Conservation (phyloP, 345 rosid genomes). For the Dimocarpus longan region DNA sequence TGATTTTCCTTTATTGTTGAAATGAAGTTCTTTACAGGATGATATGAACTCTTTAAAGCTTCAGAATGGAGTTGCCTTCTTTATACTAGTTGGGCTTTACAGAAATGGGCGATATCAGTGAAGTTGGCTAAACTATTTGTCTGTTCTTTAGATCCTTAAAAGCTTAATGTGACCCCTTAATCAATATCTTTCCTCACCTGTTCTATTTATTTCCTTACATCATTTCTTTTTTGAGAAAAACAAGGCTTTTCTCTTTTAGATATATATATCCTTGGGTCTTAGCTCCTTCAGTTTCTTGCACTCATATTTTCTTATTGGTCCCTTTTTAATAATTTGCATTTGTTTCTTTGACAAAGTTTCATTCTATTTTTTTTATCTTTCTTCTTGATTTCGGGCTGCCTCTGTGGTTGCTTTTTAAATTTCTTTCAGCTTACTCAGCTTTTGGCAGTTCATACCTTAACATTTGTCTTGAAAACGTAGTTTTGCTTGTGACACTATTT, state of each 20-base stretch:
- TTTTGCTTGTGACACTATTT: not conserved
- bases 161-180: conserved; percentile 3
- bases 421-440: not conserved
- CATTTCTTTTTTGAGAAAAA: not conserved
- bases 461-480: not conserved
- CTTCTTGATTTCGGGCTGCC: conserved; percentile 13
- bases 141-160: not conserved
- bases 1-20: conserved; percentile 11
- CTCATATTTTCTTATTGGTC: not conserved
- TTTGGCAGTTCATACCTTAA: not conserved
- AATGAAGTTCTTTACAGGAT: conserved; percentile 8
- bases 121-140: not conserved
- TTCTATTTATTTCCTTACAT: not conserved
- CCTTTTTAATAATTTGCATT: not conserved
- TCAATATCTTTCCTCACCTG: not conserved
- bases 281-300: not conserved
- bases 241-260: not conserved
- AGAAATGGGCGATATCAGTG: not conserved
- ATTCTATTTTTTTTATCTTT: not conserved
- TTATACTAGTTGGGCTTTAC: not conserved
- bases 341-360: not conserved
- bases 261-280: not conserved
- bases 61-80: not conserved
- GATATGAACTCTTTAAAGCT: not conserved
- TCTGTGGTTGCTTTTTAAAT: not conserved